Base-by-base conservation (phyloP, 2,329 filamentous ascomycete species). In the Fusarium sp. region DNA sequence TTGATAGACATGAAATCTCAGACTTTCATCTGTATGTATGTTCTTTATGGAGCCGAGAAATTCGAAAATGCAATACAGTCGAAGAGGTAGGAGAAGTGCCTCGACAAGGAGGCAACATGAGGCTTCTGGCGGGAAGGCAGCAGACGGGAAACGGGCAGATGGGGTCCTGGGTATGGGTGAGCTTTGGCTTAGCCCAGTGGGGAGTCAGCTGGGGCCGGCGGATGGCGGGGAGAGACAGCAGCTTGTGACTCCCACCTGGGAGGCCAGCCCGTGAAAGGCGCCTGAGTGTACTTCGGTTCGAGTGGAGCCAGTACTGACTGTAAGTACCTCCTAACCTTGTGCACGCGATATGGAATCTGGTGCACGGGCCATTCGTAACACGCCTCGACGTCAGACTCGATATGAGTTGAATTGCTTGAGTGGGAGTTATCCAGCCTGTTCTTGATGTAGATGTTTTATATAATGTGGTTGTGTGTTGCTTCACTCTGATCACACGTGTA, bases 191-290 rank as follows among this genome's bases (percentile, higher is more conserved):
- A 59, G 59, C 42, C 38, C 37, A 59, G 63, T 68, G 48, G 55
- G 48, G 64, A 64, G 70, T 73, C 70, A 73, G 70, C 70, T 73
- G 70, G 70, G 70, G 70, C 70, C 66, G 57, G 69, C 57, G 45
- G 48, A 17, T 44, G 60, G 69, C 56, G 65, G 61, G 60, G 40
- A 48, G 40, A 53, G n/a, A 26, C 56, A 60, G 37, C 52, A 44
- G 62, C 66, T 73, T 73, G 70, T 73, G 70, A 73, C 70, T 70
- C 62, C 20, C 48, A 66, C 40, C 58, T 23, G 32, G 32, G 49
- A 56, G 44, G 23, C 33, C 26, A 56, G 48, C n/a, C 33, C 20
- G 37, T 60, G 55, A 57, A 54, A 56, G 50, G 32, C 37, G 48
- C 53, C 57, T 71, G 41, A 64, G 57, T 52, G 20, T 57, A 40